Conservation (phyloP, 495 filamentous ascomycete genomes). For the Daldinia caldariorum region DNA sequence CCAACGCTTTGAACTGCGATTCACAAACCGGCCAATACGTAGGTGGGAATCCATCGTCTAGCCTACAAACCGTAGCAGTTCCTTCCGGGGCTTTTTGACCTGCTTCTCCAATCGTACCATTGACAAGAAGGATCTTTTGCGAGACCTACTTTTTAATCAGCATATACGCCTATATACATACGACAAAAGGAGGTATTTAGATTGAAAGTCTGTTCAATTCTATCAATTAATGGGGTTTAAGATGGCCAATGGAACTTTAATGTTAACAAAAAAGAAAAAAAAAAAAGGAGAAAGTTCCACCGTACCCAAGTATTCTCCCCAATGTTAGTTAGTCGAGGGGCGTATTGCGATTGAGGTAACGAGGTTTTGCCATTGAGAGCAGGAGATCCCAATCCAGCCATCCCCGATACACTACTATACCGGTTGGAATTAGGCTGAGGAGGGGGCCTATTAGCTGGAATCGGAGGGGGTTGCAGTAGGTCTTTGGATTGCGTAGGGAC, state of each 20-base stretch:
- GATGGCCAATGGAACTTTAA: not conserved
- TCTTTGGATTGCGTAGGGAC: slow-evolving; percentile 59
- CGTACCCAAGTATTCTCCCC: slow-evolving; percentile 84
- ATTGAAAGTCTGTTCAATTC: not conserved
- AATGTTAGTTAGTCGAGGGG: slow-evolving; percentile 78
- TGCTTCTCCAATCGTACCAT: slow-evolving; percentile 80
- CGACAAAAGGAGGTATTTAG: not conserved
- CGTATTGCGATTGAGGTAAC: slow-evolving; percentile 75
- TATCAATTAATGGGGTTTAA: not conserved
- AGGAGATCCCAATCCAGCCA: slow-evolving; percentile 65
- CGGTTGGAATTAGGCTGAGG: slow-evolving; percentile 58
- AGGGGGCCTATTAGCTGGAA: slow-evolving; percentile 55
- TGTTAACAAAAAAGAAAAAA: not conserved
- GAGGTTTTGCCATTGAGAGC: slow-evolving; percentile 62
- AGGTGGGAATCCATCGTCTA: slow-evolving; percentile 84
- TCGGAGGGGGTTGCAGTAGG: slow-evolving; percentile 52
- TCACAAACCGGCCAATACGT: slow-evolving; percentile 85
- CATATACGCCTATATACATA: not conserved
- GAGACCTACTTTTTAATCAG: slow-evolving; percentile 68
- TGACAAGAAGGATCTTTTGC: slow-evolving; percentile 85
- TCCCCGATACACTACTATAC: slow-evolving; percentile 63
- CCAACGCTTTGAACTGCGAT: slow-evolving; percentile 87
- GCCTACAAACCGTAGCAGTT: slow-evolving; percentile 77
- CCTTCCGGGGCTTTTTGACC: slow-evolving; percentile 78
- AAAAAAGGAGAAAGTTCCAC: slow-evolving; percentile 23